Evolutionary conservation across 2,329 filamentous ascomycete species (phyloP), one percentile per base, ranked within the genome.

Genomic region (Cladosporium sp.): DNA sequence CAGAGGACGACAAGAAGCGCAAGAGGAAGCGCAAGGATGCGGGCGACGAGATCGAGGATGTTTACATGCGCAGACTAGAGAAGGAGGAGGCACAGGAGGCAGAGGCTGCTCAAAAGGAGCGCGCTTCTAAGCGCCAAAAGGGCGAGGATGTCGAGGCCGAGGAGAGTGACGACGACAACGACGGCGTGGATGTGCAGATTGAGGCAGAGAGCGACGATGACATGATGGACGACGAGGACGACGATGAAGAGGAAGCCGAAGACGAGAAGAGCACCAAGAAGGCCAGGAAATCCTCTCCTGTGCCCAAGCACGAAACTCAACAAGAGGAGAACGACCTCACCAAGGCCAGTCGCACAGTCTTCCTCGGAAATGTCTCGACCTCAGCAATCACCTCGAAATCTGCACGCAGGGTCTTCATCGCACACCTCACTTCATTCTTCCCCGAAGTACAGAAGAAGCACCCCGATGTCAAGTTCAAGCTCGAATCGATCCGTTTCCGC

Each of bases 401-500:
- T 2, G 89, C 89, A 37, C 93, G 92, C 80, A 96, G 92, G 81
- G 85, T 85, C 2, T 85, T 97, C 33, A 81, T 92, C 70, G 82
- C 85, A 50, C 92, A 97, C 77, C 86, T 97, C 55, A 84, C 86
- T n/a, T 92, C 92, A 0, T 90, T 92, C 73, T 83, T 96, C 59
- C 83, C 77, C 71, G 83, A 77, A 71, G 81, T 81, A 68, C 50
- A 55, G 7, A 56, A 55, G 50, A 83, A 78, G 56, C 78, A 77
- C 1, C 81, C 84, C 1, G 73, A 73, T 28, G 76, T 79, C 66
- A 77, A 79, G 50, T 81, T 81, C 23, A 93, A 91, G 73, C 83
- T 99, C 53, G 91, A 97, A 76, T 97, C 93, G 2, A 84, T 99
- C 67, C 92, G 95, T 26, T 99, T 98, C 83, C 91, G 95, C 66